phyloP scores from a whole-genome alignment of 2,329 filamentous ascomycete genomes.

The Fusarium sp. region DNA sequence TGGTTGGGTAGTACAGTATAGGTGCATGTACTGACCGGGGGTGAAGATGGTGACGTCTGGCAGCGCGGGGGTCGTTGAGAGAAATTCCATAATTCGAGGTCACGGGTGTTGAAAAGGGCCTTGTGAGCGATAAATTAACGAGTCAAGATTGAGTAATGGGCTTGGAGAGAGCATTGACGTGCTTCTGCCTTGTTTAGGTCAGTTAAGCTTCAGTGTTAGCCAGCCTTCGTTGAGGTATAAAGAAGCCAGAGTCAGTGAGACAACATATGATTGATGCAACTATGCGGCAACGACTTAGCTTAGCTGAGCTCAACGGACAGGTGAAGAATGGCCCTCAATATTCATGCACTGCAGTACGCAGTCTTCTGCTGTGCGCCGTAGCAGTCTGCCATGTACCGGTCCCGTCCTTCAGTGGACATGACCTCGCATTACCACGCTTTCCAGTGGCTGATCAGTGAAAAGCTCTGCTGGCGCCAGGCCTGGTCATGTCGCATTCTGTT shows the following conservation, averaged over 20 bases:
- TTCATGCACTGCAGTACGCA: conserved; percentile 18
- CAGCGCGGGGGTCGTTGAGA: conserved; percentile 32
- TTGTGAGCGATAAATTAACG: conserved; percentile 13
- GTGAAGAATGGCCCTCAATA: neutral
- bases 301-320: neutral
- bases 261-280: conserved; percentile 18
- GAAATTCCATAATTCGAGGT: conserved; percentile 27
- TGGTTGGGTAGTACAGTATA: conserved; percentile 20
- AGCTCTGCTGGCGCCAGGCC: conserved; percentile 23
- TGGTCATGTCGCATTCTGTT: conserved; percentile 13
- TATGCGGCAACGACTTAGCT: conserved; percentile 12
- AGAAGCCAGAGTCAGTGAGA: conserved; percentile 15
- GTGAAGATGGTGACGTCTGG: conserved; percentile 37
- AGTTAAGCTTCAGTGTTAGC: neutral
- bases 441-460: conserved; percentile 31
- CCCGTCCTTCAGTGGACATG: neutral
- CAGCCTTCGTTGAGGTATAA: neutral
- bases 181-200: neutral
- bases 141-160: conserved; percentile 13
- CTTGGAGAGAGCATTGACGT: conserved; percentile 20
- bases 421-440: conserved; percentile 7
- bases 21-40: conserved; percentile 23
- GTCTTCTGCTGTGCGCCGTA: conserved; percentile 16
- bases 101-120: conserved; percentile 31
- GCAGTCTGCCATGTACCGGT: conserved; percentile 21